Base-by-base conservation (phyloP, 768 basidiomycete genomes). In the Phaffia australis region DNA sequence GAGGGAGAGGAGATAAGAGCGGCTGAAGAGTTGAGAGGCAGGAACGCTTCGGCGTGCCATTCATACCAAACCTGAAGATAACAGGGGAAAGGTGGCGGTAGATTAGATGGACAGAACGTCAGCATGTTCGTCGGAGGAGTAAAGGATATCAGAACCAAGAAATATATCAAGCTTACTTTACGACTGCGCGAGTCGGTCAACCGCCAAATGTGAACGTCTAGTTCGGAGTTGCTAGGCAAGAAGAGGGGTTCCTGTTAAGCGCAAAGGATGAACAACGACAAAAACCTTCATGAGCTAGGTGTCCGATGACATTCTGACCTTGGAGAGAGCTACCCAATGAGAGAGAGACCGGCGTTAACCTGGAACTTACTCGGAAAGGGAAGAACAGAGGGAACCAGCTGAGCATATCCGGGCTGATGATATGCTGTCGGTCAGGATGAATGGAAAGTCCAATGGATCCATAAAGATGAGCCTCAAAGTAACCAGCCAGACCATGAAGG, bases 341-440 rank as follows among this genome's bases (percentile, higher is more conserved):
- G 21, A 52, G 23, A 18, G 48, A 21, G n/a, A 23, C n/a, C 21
- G 21, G n/a, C 50, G 21, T 60, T n/a, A 19, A 18, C 18, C 6
- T 6, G 68, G 60, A 11, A 75, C 83, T 35, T 67, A 87, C 92
- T 77, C 85, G 87, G 74, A 98, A 84, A 1, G 95, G 95, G 77
- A 99, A 94, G 78, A 90, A 95, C 23, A 97, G 77, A 0, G 95
- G 95, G 78, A 99, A 99, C 95, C 95, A 99, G 74, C 93, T 97
- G 72, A 98, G 80, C 95, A 99, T 99, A 71, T 98, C 87, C 72
- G 89, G 92, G 9, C 90, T 92, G 63, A 93, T 81, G 56, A 83
- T 80, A 30, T 89, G 87, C 74, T 87, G 89, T 57, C 86, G 84
- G 61, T 88, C 83, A 0, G 95, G 95, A 74, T 98, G 94, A 51